Percentiles rank a stretch among this genome's conserved stretches.
Conservation (phyloP, 2,329 filamentous ascomycete species). For the Paecilomyces sp. region DNA sequence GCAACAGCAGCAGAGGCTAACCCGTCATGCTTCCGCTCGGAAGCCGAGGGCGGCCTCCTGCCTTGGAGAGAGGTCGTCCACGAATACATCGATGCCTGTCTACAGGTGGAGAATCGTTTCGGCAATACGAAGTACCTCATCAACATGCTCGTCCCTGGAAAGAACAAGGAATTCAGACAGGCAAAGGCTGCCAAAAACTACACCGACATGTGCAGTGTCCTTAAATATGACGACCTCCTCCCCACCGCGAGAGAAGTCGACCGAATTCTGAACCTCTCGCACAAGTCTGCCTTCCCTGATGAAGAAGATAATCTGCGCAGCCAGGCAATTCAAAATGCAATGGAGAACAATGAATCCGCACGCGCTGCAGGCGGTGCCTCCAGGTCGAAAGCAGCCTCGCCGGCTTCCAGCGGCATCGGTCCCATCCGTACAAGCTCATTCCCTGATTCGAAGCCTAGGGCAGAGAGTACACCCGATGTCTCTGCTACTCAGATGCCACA, state of each 20-base stretch:
- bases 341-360: slow-evolving; percentile 27
- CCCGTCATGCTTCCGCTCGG: slow-evolving; percentile 71
- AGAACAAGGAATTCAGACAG: slow-evolving; percentile 54
- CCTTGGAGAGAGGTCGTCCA: slow-evolving; percentile 72
- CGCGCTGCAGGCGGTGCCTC: slow-evolving; percentile 24
- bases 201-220: slow-evolving; percentile 55
- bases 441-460: slow-evolving; percentile 14
- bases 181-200: slow-evolving; percentile 66
- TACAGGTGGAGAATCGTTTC: slow-evolving; percentile 78
- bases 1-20: slow-evolving; percentile 89
- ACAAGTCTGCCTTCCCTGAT: slow-evolving; percentile 15
- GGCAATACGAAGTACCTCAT: slow-evolving; percentile 92
- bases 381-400: slow-evolving; percentile 16
- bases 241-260: slow-evolving; percentile 62
- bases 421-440: slow-evolving; percentile 28
- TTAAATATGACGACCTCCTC: slow-evolving; percentile 59
- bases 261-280: slow-evolving; percentile 38
- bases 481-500: slow-evolving; percentile 10
- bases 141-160: slow-evolving; percentile 77
- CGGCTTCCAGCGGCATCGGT: slow-evolving; percentile 16
- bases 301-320: slow-evolving; percentile 9
- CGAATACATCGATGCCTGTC: slow-evolving; percentile 63
- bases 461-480: slow-evolving; percentile 14
- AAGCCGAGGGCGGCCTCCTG: slow-evolving; percentile 61
- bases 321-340: slow-evolving; percentile 25